Base-by-base conservation (phyloP, 2,329 filamentous ascomycete genomes). In the Pseudodiploospora longispora region DNA sequence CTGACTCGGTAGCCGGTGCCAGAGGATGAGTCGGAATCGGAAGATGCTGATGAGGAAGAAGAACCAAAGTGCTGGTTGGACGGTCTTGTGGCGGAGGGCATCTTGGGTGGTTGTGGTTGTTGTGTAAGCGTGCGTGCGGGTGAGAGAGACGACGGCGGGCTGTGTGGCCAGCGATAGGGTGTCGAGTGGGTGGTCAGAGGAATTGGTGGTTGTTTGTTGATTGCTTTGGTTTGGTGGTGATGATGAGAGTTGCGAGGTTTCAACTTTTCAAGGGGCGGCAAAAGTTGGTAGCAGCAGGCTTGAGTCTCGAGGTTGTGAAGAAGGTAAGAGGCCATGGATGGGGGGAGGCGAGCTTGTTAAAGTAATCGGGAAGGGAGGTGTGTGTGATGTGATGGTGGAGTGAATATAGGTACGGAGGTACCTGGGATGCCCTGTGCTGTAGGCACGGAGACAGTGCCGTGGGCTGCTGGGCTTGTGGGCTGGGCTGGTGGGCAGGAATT, bases 21-120 rank as follows among this genome's bases (percentile, higher is more conserved):
- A 5, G 63, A 53, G 27, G 64, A 63, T 7, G 70, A 69, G 39
- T 69, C 67, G 34, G 69, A 70, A 54, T 68, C 68, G 49, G 67
- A 67, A 0, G 66, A 63, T 3, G 53, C 49, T 42, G 56, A 52
- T 34, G 57, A 59, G 38, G 56, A 54, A 12, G 57, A 55, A 31
- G 53, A 51, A 44, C 47, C 41, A 8, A 53, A 51, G 37, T 48
- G 52, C 35, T 52, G 44, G 35, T 41, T 52, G n/a, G 51, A 28
- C 35, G 48, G 30, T 40, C 44, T 31, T 40, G 27, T 46, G 29
- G 42, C 46, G 39, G 46, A 30, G 38, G 46, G 38, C 46, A 47
- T 47, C 31, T 44, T 30, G 6, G 30, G 30, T n/a, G 28, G 1
- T 34, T 30, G 30, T 31, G n/a, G 27, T 33, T 12, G 9, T 6